Conservation (phyloP, 495 filamentous ascomycete species). For the Amniculicola lignicola region DNA sequence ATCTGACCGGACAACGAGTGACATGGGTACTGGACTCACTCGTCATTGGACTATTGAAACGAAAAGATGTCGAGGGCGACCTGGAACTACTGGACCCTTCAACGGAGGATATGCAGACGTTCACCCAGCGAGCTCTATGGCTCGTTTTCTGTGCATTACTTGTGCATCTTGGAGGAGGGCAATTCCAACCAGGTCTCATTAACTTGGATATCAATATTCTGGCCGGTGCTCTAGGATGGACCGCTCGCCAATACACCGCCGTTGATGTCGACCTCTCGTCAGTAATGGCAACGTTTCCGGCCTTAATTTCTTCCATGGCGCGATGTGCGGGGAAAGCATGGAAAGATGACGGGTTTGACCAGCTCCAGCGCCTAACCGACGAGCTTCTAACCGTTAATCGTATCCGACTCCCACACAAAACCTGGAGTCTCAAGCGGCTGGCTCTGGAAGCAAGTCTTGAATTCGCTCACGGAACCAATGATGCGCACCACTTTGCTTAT, state of each 20-base stretch:
- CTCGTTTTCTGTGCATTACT: conserved; percentile 13
- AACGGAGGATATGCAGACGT: conserved; percentile 16
- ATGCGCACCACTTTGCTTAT: conserved; percentile 16
- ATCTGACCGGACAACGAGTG: neutral
- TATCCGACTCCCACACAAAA: conserved; percentile 14
- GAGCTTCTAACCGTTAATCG: neutral
- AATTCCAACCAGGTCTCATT: neutral
- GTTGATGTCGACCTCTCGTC: neutral
- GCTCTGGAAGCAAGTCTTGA: conserved; percentile 25
- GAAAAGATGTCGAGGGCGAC: conserved; percentile 7
- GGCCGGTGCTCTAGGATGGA: conserved; percentile 4
- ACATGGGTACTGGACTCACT: conserved; percentile 24
- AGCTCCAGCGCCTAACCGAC: conserved; percentile 21
- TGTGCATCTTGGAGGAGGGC: conserved; percentile 15
- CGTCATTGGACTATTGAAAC: conserved; percentile 9
- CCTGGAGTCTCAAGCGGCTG: conserved; percentile 24
- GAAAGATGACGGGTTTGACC: conserved; percentile 28
- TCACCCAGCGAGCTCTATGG: conserved; percentile 23
- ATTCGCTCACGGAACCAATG: conserved; percentile 25
- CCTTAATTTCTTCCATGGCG: conserved; percentile 20
- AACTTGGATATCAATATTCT: neutral
- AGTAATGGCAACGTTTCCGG: conserved; percentile 15
- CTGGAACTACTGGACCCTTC: conserved; percentile 4
- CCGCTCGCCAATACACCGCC: conserved; percentile 2
- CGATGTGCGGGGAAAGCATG: conserved; percentile 17